Conservation (phyloP, 148 eudicot genomes). For the Talinum fruticosum region DNA sequence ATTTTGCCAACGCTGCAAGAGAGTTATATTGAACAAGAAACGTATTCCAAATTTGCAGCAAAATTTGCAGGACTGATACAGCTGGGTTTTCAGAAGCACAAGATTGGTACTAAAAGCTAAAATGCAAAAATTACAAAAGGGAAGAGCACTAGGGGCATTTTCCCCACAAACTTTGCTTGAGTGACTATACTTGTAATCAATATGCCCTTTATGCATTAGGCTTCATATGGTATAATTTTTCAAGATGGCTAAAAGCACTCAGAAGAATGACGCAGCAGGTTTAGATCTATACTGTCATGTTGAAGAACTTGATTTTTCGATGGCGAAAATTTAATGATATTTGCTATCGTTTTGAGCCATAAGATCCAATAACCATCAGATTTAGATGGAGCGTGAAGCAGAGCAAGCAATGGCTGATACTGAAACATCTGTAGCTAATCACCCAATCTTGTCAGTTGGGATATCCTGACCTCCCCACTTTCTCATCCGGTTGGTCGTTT, state of each 20-base stretch:
- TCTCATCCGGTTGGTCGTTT: slow-evolving; percentile 58
- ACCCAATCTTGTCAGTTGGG: not conserved
- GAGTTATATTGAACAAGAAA: not conserved
- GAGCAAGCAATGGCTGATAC: not conserved
- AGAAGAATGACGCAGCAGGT: not conserved
- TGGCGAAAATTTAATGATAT: not conserved
- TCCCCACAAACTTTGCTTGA: not conserved
- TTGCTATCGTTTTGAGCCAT: not conserved
- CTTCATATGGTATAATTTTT: not conserved
- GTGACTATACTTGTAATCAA: not conserved
- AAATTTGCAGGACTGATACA: not conserved
- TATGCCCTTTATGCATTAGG: not conserved
- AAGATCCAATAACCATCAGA: not conserved
- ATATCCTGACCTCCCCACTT: not conserved
- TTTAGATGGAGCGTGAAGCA: not conserved
- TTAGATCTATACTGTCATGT: not conserved
- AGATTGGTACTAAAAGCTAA: not conserved
- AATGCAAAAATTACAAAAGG: not conserved
- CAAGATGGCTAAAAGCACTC: not conserved
- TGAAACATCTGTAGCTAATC: not conserved
- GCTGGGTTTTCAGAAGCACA: not conserved
- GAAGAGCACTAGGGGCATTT: not conserved
- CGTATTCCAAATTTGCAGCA: not conserved
- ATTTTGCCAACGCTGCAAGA: too few relatives aligned
- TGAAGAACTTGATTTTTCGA: not conserved